A percentile compares a stretch with the other conserved stretches of the same genome.
Conservation (phyloP, 257 asterid genomes). For the Solanum chmielewskii region DNA sequence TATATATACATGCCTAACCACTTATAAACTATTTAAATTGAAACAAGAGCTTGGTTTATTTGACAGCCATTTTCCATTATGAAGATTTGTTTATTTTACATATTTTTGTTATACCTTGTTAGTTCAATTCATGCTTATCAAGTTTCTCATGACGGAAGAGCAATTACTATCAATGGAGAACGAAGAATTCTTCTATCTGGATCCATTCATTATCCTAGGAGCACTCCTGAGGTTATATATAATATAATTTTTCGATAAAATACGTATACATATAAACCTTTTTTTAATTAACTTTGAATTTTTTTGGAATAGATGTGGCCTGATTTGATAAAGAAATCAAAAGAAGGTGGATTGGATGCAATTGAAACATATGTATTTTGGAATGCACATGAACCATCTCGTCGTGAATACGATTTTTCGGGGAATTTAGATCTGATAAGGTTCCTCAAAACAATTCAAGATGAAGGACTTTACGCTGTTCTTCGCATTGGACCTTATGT, state of each 20-base stretch:
- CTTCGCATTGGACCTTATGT: slow-evolving; percentile 83
- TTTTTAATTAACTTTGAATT: too few relatives aligned
- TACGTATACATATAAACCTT: too few relatives aligned
- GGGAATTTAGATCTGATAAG: slow-evolving; percentile 55
- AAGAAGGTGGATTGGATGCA: slow-evolving; percentile 69
- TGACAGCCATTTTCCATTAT: not conserved
- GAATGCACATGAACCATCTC: slow-evolving; percentile 71
- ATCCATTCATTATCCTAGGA: slow-evolving; percentile 72
- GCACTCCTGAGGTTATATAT: slow-evolving; percentile 39
- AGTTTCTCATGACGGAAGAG: slow-evolving; percentile 55
- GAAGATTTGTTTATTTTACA: not conserved
- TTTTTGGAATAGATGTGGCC: slow-evolving; percentile 54
- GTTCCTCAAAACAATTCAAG: slow-evolving; percentile 48
- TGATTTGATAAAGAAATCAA: slow-evolving; percentile 59
- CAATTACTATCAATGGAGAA: slow-evolving; percentile 44
- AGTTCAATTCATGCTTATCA: slow-evolving; percentile 1
- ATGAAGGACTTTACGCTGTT: slow-evolving; percentile 45
- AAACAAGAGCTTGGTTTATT: not conserved
- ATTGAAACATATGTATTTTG: slow-evolving; percentile 76
- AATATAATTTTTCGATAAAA: too few relatives aligned
- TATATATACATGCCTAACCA: too few relatives aligned
- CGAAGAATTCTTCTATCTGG: slow-evolving; percentile 50
- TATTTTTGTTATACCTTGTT: not conserved
- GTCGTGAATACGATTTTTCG: slow-evolving; percentile 49
- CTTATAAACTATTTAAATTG: not conserved